Base-by-base conservation (phyloP, 2,329 filamentous ascomycete genomes). In the Orbilia ellipsospora region DNA sequence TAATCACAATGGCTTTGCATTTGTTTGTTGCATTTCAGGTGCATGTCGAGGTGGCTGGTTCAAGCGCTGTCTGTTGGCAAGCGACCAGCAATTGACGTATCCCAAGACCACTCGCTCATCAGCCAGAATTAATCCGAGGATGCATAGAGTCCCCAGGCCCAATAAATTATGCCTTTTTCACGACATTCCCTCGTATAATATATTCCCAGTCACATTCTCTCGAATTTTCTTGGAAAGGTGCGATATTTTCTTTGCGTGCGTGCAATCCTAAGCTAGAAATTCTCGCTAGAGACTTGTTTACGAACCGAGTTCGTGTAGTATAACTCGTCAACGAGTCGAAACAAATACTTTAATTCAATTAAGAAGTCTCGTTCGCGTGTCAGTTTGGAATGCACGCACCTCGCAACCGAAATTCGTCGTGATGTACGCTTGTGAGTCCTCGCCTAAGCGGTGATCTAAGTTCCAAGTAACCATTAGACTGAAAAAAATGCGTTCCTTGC, bases 381-480 rank as follows among this genome's bases (percentile, higher is more conserved):
- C 20, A 45, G 65, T 42, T 42, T 55, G 44, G 65, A 62, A 44
- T 56, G 7, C 28, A 54, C 31, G 13, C 42, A 72, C 59, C 42
- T 48, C 45, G 28, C 64, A 75, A 68, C 72, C 72, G 64, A 69
- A 45, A 64, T 59, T 68, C 57, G 40, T 67, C 51, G 42, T 52
- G 63, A 63, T 52, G 57, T 10, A 59, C 16, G 20, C 23, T 52
- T 23, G 50, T 45, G 50, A 68, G 54, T 23, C 59, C 60, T 75
- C 72, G 72, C 52, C 72, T 75, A 75, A 75, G 72, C 72, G 63
- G 70, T 63, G 70, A 56, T 75, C 72, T 69, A 52, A 75, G 64
- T 64, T 75, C 72, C 64, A 59, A 68, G 48, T 42, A 42, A 68
- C 56, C 56, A 60, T 48, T 48, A 48, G 13, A 48, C 18, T 52